Base-by-base conservation (phyloP, 2,329 filamentous ascomycete species). In the Geosmithia morbida region DNA sequence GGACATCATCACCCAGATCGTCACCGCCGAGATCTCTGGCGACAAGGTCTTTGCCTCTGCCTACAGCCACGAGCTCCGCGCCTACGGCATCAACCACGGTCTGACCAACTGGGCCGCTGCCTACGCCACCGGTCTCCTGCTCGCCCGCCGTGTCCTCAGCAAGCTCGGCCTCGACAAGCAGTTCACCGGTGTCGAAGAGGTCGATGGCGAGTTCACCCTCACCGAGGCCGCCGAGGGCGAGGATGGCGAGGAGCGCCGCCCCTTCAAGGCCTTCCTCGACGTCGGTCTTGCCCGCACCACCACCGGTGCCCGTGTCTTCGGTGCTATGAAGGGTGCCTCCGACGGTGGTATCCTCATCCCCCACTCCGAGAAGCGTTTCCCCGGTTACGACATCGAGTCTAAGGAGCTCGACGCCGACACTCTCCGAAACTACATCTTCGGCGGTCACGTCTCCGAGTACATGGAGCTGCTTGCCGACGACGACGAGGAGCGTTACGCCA, bases 391-490 rank as follows among this genome's bases (percentile, higher is more conserved):
- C 69, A 86, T 95, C 30, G 92, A 98, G 78, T 73, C 75, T 70
- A 89, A 98, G 85, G 90, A 97, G 81, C 87, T 98, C 63, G 92
- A 98, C 62, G 80, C 88, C 63, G 92, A 98, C 71, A 85, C 81
- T 58, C 87, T 98, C 67, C 88, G 90, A 80, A 94, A 89, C 79
- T 98, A 98, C 85, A 98, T 98, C 79, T 90, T 87, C 71, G 92
- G 79, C 66, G 90, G 92, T 53, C 92, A 98, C 81, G 87, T 98
- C 56, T 89, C 90, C 59, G 92, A 98, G 82, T 98, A 98, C 83
- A 98, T 98, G 92, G 92, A 98, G 84, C 92, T 85, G 51, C 86
- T 98, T 56, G 92, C 92, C 72, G 92, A 98, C 63, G 92, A 98
- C 67, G 92, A 98, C 66, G 92, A 98, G 85, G 92, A 98, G 82